Base-by-base conservation (phyloP, 768 basidiomycete genomes). In the Amanita thiersii region DNA sequence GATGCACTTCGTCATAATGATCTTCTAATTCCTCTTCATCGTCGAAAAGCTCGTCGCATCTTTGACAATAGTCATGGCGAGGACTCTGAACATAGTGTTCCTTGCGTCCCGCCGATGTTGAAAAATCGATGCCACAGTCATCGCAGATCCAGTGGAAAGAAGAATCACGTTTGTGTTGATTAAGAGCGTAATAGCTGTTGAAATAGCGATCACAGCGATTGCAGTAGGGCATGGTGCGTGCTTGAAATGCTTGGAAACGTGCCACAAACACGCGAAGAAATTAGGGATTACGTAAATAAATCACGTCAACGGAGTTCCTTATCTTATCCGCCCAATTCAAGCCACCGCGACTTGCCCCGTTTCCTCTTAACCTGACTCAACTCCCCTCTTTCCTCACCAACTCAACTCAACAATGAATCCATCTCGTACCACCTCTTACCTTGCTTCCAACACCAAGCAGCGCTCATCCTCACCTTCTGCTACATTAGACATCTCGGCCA, bases 81-180 rank as follows among this genome's bases (percentile, higher is more conserved):
- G 60, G 56, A 50, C 72, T 76, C 40, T 77, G 65, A 18, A 70
- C 62, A 48, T 56, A 78, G 53, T 83, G 81, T 43, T 76, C 62
- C 43, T 58, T 61, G 44, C 75, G 67, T 0, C 51, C 67, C 1
- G 0, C 2, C 47, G 47, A 47, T 0, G 69, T 53, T 0, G 49
- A 3, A 51, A 80, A 81, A 47, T 79, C 76, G 6, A 25, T 17
- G 0, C 62, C 37, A 47, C 79, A 82, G 7, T 59, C 51, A 8
- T 56, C 3, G 49, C 81, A 82, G 29, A 62, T 20, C 46, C 70
- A 45, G 44, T 81, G 79, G 4, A 9, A 31, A 3, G 54, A 1
- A 2, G 68, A 69, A 49, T 65, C 45, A 1, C 14, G 21, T 20
- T 54, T 18, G 47, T 76, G 75, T 40, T 65, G 63, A 1, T 40